These are phyloP conservation scores for Geotrichum candidum DNA, from an alignment of 1,139 yeast species.

Conservation along the genomic window DNA sequence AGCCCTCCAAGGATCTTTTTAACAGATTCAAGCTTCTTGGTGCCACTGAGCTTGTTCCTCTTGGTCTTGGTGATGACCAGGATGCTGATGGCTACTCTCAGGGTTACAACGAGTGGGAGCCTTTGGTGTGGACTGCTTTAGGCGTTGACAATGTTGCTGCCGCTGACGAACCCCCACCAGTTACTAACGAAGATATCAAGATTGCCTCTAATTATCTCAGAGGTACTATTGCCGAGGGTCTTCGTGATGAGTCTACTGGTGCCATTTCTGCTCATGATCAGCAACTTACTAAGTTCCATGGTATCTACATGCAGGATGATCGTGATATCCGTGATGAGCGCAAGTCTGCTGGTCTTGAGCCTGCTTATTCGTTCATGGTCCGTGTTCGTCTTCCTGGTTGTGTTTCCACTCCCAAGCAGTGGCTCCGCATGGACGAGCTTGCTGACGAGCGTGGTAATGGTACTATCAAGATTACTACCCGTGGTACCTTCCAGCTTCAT, in stretches of 20 bases:
- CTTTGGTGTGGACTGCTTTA: conserved; percentile 75
- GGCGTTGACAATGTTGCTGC: conserved; percentile 82
- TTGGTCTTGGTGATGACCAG: conserved; percentile 94
- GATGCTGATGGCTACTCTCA: conserved; percentile 94
- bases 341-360: conserved; percentile 87
- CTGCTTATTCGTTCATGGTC: conserved; percentile 93
- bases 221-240: conserved; percentile 89
- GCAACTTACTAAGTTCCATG: conserved; percentile 94
- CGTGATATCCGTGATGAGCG: conserved; percentile 93
- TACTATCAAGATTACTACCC: conserved; percentile 87
- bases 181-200: conserved; percentile 95
- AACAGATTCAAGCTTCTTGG: conserved; percentile 63
- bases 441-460: conserved; percentile 86
- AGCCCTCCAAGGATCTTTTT: conserved; percentile 75
- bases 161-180: conserved; percentile 91
- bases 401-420: conserved; percentile 78
- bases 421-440: conserved; percentile 78
- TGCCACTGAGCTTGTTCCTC: conserved; percentile 62
- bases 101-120: conserved; percentile 84
- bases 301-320: conserved; percentile 98
- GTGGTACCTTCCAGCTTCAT: conserved; percentile 96
- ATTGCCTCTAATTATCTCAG: conserved; percentile 77
- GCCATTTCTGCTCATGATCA: conserved; percentile 90
- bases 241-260: conserved; percentile 78
- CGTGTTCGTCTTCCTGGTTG: conserved; percentile 96